Conservation (phyloP, 2,329 filamentous ascomycete species). For the Xylariaceae sp. region DNA sequence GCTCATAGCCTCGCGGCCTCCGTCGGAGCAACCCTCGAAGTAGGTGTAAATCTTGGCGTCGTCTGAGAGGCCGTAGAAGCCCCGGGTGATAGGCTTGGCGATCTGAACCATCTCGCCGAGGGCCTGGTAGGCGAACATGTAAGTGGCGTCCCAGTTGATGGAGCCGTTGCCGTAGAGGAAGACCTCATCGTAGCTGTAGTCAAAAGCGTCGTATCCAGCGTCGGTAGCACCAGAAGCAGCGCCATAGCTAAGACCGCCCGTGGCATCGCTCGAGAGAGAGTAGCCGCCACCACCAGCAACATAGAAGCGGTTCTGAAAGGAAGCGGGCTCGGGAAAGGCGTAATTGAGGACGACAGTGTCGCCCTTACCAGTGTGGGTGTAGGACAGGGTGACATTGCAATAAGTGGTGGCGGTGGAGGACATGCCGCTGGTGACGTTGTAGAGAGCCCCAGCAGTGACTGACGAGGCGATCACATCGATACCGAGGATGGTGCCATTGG, state of each 20-base stretch:
- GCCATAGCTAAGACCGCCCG: conserved; percentile 41
- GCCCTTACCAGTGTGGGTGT: conserved; percentile 32
- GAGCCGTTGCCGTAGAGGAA: conserved; percentile 47
- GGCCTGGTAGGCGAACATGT: conserved; percentile 51
- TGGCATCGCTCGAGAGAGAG: conserved; percentile 36
- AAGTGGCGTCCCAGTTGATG: conserved; percentile 48
- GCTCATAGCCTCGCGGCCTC: conserved; percentile 49
- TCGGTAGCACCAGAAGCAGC: conserved; percentile 40
- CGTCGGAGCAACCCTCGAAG: conserved; percentile 48
- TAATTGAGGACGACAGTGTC: conserved; percentile 36
- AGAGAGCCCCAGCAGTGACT: conserved; percentile 38
- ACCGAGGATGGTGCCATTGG: conserved; percentile 41
- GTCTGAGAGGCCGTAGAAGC: conserved; percentile 34
- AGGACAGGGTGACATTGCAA: conserved; percentile 37
- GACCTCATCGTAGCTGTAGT: conserved; percentile 36
- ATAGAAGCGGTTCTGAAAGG: conserved; percentile 45
- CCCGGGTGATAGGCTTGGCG: conserved; percentile 42
- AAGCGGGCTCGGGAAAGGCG: conserved; percentile 33
- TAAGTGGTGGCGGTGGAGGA: conserved; percentile 30
- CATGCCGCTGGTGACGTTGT: conserved; percentile 33
- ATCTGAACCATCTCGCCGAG: conserved; percentile 50
- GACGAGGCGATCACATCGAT: conserved; percentile 40
- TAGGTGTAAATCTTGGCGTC: conserved; percentile 46
- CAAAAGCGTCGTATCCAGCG: conserved; percentile 44
- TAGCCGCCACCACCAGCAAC: conserved; percentile 44